Evolutionary conservation across 257 asterid species (phyloP), one percentile per base, ranked within the genome.

Genomic region (Leptodermis oblonga): DNA sequence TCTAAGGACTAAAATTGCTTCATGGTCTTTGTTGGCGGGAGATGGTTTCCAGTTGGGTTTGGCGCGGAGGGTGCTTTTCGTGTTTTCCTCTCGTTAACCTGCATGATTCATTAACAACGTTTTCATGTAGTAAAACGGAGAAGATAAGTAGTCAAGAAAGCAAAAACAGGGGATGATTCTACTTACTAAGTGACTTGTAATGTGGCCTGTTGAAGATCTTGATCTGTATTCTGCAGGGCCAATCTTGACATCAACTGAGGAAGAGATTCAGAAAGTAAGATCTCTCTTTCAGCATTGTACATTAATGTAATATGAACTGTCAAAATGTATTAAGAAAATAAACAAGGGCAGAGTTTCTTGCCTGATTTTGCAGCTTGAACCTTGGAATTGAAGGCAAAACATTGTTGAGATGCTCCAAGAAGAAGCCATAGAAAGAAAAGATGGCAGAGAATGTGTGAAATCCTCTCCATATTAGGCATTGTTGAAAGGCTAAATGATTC

Each of bases 21-120:
- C 78, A 81, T 59, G 70, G 67, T 70, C 66, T n/a, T 86, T 46
- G 85, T 68, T 72, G 96, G 92, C 62, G 88, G 87, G 30, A 62
- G 85, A 49, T 79, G 85, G 76, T 90, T 86, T 74, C 89, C 92
- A 62, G 67, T 72, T 3, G 95, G 91, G 73, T 84, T 86, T 20
- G 92, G 91, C 60, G 89, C 90, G 5, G 95, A 86, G 61, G 90
- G 96, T 51, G 82, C 62, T 71, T 85, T 88, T 7, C 61, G 80
- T 20, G 34, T 17, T 75, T 78, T 81, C 80, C 69, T 74, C 77
- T 41, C 83, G 6, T 61, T 77, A 4, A 37, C 82, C 68, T 79
- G 87, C 78, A 70, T 42, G 75, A 74, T 62, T 66, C 67, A 69
- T 65, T 52, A 48, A 52, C 37, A 54, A 46, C 45, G 54, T 34